Conservation (phyloP, 2,329 filamentous ascomycete genomes). For the Volutella citrinella region DNA sequence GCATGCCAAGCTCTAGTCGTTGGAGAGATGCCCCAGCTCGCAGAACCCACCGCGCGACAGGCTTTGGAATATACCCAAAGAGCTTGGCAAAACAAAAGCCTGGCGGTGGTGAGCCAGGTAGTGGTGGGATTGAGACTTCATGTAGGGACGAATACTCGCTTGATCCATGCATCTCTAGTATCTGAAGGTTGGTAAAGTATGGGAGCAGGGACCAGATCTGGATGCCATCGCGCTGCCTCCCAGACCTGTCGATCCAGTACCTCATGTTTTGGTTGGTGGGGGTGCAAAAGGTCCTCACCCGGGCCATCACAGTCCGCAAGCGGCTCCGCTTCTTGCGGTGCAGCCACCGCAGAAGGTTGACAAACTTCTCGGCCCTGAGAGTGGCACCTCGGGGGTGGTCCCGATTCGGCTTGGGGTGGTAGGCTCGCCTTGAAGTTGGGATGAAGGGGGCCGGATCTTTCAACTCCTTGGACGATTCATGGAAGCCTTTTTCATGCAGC, state of each 20-base stretch:
- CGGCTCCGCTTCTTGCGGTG: conserved; percentile 1
- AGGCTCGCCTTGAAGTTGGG: background rate
- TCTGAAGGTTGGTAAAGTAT: conserved; percentile 10
- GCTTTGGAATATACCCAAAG: conserved; percentile 6
- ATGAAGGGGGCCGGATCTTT: conserved; percentile 5
- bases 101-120: too few species aligned
- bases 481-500: conserved; percentile 9
- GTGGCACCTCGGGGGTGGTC: background rate
- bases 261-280: too few species aligned
- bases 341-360: conserved; percentile 1
- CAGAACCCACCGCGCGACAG: conserved; percentile 11
- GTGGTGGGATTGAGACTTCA: background rate
- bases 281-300: conserved; percentile 7
- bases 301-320: background rate
- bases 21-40: conserved; percentile 2
- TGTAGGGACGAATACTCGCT: accelerated
- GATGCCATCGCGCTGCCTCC: too few species aligned
- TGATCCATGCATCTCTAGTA: conserved; percentile 9
- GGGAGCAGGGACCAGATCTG: conserved; percentile 12
- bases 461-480: conserved; percentile 1
- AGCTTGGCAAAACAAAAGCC: conserved; percentile 12
- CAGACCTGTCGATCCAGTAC: too few species aligned
- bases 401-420: too few species aligned
- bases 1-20: conserved; percentile 13
- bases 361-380: conserved; percentile 2